These are phyloP conservation scores for Pleoardoris graminearum DNA, from an alignment of 2,329 filamentous ascomycete genomes.

Conservation along the genomic window DNA sequence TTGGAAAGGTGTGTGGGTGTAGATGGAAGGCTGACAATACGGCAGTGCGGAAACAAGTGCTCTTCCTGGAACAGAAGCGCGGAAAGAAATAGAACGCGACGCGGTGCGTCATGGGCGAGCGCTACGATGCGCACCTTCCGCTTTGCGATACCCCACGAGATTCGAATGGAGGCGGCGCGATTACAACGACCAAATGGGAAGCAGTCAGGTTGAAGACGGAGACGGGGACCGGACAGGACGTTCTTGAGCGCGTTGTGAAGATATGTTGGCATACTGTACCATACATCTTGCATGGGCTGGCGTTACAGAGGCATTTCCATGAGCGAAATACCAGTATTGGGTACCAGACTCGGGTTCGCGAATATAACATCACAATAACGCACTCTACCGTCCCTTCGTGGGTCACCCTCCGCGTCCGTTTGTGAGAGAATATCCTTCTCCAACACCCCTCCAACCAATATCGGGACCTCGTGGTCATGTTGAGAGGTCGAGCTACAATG, in stretches of 20 bases:
- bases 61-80: constrained; percentile 93
- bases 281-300: constrained; percentile 33
- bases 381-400: too few relatives aligned
- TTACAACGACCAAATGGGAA: neutral
- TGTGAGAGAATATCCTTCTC: too few relatives aligned
- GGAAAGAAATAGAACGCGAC: constrained; percentile 56
- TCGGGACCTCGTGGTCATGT: too few relatives aligned
- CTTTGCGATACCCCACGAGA: neutral
- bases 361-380: too few relatives aligned
- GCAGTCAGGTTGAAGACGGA: neutral
- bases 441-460: too few relatives aligned
- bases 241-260: neutral
- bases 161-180: neutral
- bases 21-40: constrained; percentile 19
- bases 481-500: too few relatives aligned
- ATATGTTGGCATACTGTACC: constrained; percentile 29
- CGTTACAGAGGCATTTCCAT: too few relatives aligned
- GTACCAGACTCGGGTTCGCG: too few relatives aligned
- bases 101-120: neutral
- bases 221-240: neutral
- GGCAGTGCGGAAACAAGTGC: constrained; percentile 87
- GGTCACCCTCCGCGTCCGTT: too few relatives aligned
- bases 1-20: neutral
- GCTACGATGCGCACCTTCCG: neutral
- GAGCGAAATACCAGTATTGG: too few relatives aligned